phyloP scores from a whole-genome alignment of 2,329 filamentous ascomycete genomes.

The Torrubiellomyces zombiae region DNA sequence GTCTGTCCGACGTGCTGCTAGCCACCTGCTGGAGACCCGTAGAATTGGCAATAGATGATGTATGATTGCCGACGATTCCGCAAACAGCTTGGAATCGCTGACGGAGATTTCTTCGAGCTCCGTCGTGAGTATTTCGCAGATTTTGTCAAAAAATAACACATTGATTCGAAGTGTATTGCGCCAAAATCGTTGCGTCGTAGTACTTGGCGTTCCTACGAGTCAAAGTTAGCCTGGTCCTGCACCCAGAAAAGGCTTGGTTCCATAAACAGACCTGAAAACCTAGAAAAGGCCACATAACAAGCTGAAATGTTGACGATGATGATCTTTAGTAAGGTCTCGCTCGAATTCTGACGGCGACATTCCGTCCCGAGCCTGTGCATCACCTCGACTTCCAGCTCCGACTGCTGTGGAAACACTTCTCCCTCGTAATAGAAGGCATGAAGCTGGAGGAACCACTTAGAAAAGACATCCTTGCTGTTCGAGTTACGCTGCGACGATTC shows the following conservation, averaged over 20 bases:
- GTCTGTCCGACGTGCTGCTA: slow-evolving; percentile 28
- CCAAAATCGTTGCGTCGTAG: slow-evolving; percentile 28
- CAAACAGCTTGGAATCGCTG: too few species aligned
- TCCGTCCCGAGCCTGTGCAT: slow-evolving; percentile 60
- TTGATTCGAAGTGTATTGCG: slow-evolving; percentile 63
- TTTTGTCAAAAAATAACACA: slow-evolving; percentile 54
- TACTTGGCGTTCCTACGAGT: slow-evolving; percentile 26
- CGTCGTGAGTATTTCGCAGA: slow-evolving; percentile 54
- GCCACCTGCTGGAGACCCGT: slow-evolving; percentile 37
- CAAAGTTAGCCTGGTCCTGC: background rate
- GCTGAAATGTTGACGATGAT: slow-evolving; percentile 75
- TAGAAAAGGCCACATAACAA: slow-evolving; percentile 45
- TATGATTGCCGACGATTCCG: too few species aligned
- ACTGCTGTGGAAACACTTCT: slow-evolving; percentile 54
- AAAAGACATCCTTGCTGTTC: slow-evolving; percentile 40
- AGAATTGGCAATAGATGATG: slow-evolving; percentile 35
- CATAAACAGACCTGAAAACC: slow-evolving; percentile 16
- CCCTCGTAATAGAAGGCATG: slow-evolving; percentile 76
- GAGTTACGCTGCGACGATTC: slow-evolving; percentile 15
- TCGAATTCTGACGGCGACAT: slow-evolving; percentile 50
- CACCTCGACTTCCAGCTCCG: slow-evolving; percentile 74
- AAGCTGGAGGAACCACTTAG: slow-evolving; percentile 70
- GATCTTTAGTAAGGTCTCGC: slow-evolving; percentile 57
- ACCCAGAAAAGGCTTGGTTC: background rate
- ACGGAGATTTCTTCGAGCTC: slow-evolving; percentile 42